Conservation (phyloP, 139 green algal genomes). For the Pleodorina starrii region DNA sequence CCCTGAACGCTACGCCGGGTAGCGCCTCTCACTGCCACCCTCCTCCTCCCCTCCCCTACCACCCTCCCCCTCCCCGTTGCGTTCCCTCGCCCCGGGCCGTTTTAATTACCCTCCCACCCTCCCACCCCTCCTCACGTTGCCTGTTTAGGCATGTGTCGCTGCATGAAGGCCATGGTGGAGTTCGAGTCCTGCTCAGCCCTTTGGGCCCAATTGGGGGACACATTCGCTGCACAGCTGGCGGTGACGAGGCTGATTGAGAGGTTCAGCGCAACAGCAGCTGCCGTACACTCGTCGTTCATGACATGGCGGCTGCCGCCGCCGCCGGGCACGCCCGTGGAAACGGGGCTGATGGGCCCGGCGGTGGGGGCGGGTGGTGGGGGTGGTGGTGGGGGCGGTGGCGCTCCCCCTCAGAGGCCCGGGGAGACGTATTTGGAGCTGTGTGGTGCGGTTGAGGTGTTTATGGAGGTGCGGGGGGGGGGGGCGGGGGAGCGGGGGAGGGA, state of each 20-base stretch:
- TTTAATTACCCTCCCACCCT: too few species aligned
- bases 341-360: not conserved
- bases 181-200: conserved; percentile 40
- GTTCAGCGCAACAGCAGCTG: not conserved
- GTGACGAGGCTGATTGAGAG: not conserved
- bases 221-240: not conserved
- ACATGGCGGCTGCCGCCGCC: not conserved
- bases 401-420: not conserved
- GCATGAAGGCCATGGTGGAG: conserved; percentile 52
- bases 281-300: conserved; percentile 11
- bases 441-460: conserved; percentile 25
- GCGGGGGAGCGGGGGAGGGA: not conserved
- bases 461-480: conserved; percentile 25
- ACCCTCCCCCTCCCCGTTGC: too few species aligned
- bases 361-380: not conserved
- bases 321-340: not conserved
- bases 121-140: too few species aligned
- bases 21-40: too few species aligned
- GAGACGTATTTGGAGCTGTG: conserved; percentile 40
- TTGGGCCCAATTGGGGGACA: conserved; percentile 34
- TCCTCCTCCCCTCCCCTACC: too few species aligned
- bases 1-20: too few species aligned
- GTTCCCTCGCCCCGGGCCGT: too few species aligned
- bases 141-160: conserved; percentile 37
- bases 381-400: too few species aligned